Evolutionary conservation across 2,329 filamentous ascomycete species (phyloP).

Genomic region (Penicillium sp.): DNA sequence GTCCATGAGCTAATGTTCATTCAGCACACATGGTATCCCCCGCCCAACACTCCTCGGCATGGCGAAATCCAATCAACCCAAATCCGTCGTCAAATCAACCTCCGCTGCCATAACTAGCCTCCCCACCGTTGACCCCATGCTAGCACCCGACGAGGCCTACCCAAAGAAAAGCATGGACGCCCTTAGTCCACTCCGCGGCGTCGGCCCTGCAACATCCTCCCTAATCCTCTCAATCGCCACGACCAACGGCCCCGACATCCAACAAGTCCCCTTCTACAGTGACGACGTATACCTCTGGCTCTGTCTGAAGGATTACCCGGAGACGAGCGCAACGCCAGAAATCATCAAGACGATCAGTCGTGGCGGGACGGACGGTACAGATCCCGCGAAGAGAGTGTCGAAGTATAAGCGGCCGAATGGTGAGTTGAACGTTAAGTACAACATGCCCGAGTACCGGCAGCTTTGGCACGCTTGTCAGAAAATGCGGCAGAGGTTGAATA

Average conservation of each 20-base stretch:
- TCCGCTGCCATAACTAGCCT: conserved; percentile 31
- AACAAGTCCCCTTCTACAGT: conserved; percentile 46
- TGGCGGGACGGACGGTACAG: not conserved
- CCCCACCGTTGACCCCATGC: conserved; percentile 10
- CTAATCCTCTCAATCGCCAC: conserved; percentile 44
- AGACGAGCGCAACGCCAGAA: not conserved
- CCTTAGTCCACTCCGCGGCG: conserved; percentile 42
- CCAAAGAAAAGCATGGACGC: conserved; percentile 37
- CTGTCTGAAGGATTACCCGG: conserved; percentile 30
- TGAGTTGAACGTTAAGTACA: conserved; percentile 46
- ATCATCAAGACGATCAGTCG: not conserved
- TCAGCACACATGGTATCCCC: conserved; percentile 44
- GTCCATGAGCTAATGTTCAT: not conserved
- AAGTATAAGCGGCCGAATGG: too few species aligned
- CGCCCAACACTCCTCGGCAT: conserved; percentile 47
- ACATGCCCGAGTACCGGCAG: conserved; percentile 41
- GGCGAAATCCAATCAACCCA: conserved; percentile 40
- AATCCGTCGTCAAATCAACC: conserved; percentile 32
- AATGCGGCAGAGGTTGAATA: conserved; percentile 21
- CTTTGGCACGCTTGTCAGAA: conserved; percentile 34
- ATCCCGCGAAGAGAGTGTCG: too few species aligned
- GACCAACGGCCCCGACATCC: not conserved
- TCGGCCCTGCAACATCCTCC: conserved; percentile 49
- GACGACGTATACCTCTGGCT: conserved; percentile 50
- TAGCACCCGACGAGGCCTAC: conserved; percentile 25